Evolutionary conservation across 805 yeast species (phyloP), one percentile per base, ranked within the genome.

Genomic region (Tetrapisispora phaffii): DNA sequence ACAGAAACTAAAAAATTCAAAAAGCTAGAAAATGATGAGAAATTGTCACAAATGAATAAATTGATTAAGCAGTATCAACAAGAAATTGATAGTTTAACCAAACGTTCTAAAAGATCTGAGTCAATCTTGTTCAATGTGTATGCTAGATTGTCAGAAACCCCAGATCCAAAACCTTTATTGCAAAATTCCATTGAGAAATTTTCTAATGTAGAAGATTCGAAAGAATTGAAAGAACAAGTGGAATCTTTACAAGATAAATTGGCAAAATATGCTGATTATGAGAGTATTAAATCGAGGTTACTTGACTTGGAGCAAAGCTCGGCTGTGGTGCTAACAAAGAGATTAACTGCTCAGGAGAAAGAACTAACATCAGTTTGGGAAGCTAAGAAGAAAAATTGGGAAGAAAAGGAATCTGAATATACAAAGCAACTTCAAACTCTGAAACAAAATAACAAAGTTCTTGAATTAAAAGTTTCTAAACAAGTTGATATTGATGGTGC

Each of bases 91-190:
- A 68, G 72, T 35, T 69, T 90, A 51, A 85, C 96, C 1, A 77
- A 77, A 52, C 77, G 93, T 50, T 79, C 85, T 44, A 86, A 89
- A 58, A 69, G 63, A 38, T 77, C 85, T 1, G 97, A 93, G 57
- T 69, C 73, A 33, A 72, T 79, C 26, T 82, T 93, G 56, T 76
- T 88, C 59, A 78, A 80, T 17, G 70, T 85, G 20, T 90, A 90
- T 67, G 70, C 85, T 45, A 70, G 78, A 15, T 67, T 90, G 5
- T 85, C 88, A 5, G 96, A 89, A 60, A 89, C 94, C 0, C 97
- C 97, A 0, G 97, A 90, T 66, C 97, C 97, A 1, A 77, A 74
- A 49, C 94, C 95, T 4, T 63, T 89, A 35, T 66, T 90, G 47
- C 84, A 83, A 53, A 73, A 79, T 33, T 77, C 89, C 1, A 59